Conservation (phyloP, 371 early-diverging fungal genomes). For the Smittium culicis region DNA sequence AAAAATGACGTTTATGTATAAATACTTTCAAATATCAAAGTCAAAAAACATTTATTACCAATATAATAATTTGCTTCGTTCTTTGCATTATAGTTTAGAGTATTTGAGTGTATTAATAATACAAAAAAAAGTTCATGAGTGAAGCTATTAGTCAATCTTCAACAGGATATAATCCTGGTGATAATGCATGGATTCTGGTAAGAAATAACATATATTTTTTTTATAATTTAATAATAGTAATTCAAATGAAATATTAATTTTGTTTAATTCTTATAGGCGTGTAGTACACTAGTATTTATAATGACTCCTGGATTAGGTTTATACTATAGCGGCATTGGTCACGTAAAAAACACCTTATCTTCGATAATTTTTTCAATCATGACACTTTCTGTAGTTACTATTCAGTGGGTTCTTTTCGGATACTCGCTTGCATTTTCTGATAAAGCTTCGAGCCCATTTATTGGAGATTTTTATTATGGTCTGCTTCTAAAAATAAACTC, state of each 20-base stretch:
- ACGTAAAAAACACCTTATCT: conserved; percentile 63
- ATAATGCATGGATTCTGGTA: neutral
- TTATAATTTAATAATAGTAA: too few species aligned
- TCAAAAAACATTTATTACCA: too few species aligned
- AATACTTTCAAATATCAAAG: too few species aligned
- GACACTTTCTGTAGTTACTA: conserved; percentile 48
- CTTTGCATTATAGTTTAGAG: too few species aligned
- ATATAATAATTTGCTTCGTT: too few species aligned
- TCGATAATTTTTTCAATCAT: conserved; percentile 51
- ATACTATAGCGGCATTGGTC: conserved; percentile 85
- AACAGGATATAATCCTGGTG: neutral
- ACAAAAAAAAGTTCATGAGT: too few species aligned
- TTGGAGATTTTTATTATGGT: conserved; percentile 66
- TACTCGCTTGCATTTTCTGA: conserved; percentile 74
- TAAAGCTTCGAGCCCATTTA: conserved; percentile 40
- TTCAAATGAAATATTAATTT: neutral
- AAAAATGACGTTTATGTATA: too few species aligned
- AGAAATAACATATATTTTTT: neutral
- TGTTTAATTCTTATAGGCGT: conserved; percentile 14
- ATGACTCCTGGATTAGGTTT: conserved; percentile 79
- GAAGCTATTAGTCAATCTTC: too few species aligned
- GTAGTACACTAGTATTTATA: conserved; percentile 60
- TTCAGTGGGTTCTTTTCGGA: conserved; percentile 79
- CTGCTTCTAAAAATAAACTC: conserved; percentile 44
- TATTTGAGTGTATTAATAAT: too few species aligned